Conservation (phyloP, 345 rosid genomes). For the Salix dunnii region DNA sequence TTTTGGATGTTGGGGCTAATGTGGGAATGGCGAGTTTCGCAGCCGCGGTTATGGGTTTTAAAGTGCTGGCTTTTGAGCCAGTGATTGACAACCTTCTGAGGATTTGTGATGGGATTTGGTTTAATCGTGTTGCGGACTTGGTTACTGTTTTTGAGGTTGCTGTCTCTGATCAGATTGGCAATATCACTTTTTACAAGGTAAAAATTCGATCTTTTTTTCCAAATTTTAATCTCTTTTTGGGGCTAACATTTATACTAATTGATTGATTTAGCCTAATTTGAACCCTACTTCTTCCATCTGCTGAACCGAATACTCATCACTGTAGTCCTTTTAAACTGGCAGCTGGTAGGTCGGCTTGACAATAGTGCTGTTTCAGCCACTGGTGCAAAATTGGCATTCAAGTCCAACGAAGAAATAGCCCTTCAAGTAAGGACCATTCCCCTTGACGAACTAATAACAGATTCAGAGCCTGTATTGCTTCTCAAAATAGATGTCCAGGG, state of each 20-base stretch:
- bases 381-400: constrained; percentile 91
- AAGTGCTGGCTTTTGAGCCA: constrained; percentile 83
- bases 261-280: background rate
- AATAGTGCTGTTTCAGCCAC: constrained; percentile 88
- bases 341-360: constrained; percentile 98
- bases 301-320: background rate
- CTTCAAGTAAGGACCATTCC: constrained; percentile 79
- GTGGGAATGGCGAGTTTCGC: constrained; percentile 98
- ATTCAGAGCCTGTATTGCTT: constrained; percentile 55
- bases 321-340: constrained; percentile 5
- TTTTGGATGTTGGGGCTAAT: constrained; percentile 94
- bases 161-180: constrained; percentile 72
- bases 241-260: background rate
- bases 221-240: background rate
- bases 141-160: constrained; percentile 88
- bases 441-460: constrained; percentile 67
- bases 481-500: constrained; percentile 95
- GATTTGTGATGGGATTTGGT: constrained; percentile 96
- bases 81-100: constrained; percentile 89
- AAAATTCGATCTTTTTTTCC: background rate
- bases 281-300: background rate
- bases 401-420: constrained; percentile 88
- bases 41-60: constrained; percentile 90
- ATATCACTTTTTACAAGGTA: constrained; percentile 90
- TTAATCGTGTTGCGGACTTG: constrained; percentile 64